These are phyloP conservation scores for Fomitopsis pinicola DNA, from an alignment of 1,284 basidiomycete genomes.

Conservation along the genomic window DNA sequence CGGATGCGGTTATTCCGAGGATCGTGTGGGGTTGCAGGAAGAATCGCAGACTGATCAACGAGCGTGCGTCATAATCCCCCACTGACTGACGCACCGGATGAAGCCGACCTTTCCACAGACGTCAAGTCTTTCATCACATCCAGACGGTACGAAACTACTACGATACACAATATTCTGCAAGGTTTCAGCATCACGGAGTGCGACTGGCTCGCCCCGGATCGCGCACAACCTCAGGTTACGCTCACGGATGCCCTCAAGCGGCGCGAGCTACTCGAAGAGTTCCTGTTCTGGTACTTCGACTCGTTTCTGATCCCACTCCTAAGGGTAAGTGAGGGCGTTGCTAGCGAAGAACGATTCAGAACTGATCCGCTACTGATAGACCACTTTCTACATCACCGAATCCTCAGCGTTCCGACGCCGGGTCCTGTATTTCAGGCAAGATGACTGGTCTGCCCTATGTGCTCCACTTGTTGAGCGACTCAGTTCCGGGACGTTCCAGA, in stretches of 20 bases:
- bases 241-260: conserved; percentile 72
- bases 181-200: conserved; percentile 74
- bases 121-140: conserved; percentile 69
- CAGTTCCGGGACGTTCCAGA: conserved; percentile 60
- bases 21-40: conserved; percentile 73
- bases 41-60: conserved; percentile 64
- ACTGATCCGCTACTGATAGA: conserved; percentile 39
- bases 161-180: conserved; percentile 80
- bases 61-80: conserved; percentile 41
- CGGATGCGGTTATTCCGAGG: conserved; percentile 70
- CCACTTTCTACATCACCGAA: conserved; percentile 93
- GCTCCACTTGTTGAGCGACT: conserved; percentile 76
- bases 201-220: conserved; percentile 70
- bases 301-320: conserved; percentile 79
- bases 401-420: conserved; percentile 85
- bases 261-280: conserved; percentile 76
- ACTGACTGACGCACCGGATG: neutral
- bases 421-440: conserved; percentile 90
- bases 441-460: conserved; percentile 88
- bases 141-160: conserved; percentile 79
- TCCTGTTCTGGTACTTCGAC: conserved; percentile 92
- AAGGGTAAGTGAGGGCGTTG: conserved; percentile 44
- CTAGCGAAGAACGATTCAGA: neutral
- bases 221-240: conserved; percentile 46
- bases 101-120: conserved; percentile 38